Conservation (phyloP, 345 rosid genomes). For the Citrus mangshanensis region DNA sequence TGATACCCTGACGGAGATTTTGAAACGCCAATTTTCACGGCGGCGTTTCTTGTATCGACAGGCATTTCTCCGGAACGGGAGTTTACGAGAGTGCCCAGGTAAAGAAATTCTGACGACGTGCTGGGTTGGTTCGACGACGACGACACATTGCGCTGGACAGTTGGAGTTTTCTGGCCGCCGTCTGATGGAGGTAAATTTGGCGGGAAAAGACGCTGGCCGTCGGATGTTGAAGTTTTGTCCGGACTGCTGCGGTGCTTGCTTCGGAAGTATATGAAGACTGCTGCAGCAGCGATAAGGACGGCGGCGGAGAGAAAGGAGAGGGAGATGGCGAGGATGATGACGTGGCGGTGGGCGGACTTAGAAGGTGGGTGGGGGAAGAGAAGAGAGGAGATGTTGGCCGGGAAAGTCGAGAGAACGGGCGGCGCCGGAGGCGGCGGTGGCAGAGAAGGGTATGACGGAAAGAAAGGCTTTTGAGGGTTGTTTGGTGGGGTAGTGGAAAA, state of each 20-base stretch:
- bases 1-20: conserved; percentile 37
- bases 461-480: conserved; percentile 42
- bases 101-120: conserved; percentile 78
- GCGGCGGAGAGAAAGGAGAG: conserved; percentile 57
- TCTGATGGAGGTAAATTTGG: conserved; percentile 63
- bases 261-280: conserved; percentile 39
- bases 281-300: conserved; percentile 37
- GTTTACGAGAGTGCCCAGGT: conserved; percentile 74
- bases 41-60: conserved; percentile 24
- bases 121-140: conserved; percentile 26
- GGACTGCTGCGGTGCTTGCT: conserved; percentile 26
- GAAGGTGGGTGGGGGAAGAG: conserved; percentile 53
- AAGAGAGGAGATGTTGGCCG: conserved; percentile 87
- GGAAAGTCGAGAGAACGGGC: conserved; percentile 58
- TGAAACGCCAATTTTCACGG: conserved; percentile 44
- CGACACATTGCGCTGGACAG: conserved; percentile 37
- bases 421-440: conserved; percentile 46
- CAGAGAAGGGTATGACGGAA: conserved; percentile 37
- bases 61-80: conserved; percentile 33
- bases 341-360: conserved; percentile 28
- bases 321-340: conserved; percentile 45
- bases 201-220: conserved; percentile 68
- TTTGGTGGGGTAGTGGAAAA: conserved; percentile 39
- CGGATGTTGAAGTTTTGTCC: conserved; percentile 44
- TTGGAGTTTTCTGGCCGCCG: conserved; percentile 20